phyloP scores from a whole-genome alignment of 2,329 filamentous ascomycete genomes.

The Geoglossum cookeanum region DNA sequence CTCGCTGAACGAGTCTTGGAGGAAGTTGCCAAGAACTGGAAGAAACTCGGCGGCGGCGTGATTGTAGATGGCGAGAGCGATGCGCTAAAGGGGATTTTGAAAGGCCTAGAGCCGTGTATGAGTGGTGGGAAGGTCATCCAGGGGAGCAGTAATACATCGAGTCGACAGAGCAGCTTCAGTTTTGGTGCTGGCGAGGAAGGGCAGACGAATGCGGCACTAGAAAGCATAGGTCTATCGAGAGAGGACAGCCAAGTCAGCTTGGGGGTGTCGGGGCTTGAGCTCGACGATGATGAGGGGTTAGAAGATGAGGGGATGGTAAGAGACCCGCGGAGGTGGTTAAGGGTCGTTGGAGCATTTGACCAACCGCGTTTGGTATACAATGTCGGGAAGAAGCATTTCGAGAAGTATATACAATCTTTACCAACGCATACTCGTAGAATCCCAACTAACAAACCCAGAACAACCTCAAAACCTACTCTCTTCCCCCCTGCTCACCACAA shows the following conservation, averaged over 20 bases:
- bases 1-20: conserved; percentile 83
- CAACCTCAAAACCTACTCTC: conserved; percentile 44
- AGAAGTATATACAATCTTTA: conserved; percentile 34
- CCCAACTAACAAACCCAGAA: conserved; percentile 22
- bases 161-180: conserved; percentile 42
- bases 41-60: conserved; percentile 68
- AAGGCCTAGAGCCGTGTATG: conserved; percentile 79
- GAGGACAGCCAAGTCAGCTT: conserved; percentile 51
- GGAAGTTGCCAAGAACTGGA: conserved; percentile 82
- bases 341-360: conserved; percentile 64
- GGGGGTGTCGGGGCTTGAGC: conserved; percentile 29
- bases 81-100: conserved; percentile 36
- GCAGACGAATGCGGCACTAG: neutral
- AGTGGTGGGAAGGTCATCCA: conserved; percentile 53
- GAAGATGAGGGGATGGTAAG: conserved; percentile 36
- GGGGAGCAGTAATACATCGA: conserved; percentile 29
- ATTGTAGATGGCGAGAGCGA: conserved; percentile 71
- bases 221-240: conserved; percentile 24
- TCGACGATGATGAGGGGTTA: conserved; percentile 36
- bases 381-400: conserved; percentile 72
- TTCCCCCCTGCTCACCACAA: conserved; percentile 66
- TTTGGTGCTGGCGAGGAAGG: conserved; percentile 38
- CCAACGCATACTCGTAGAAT: neutral
- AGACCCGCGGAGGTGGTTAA: conserved; percentile 68
- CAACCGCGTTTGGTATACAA: conserved; percentile 69